Conservation (phyloP, 495 filamentous ascomycete species). For the Penicillium cataractarum region DNA sequence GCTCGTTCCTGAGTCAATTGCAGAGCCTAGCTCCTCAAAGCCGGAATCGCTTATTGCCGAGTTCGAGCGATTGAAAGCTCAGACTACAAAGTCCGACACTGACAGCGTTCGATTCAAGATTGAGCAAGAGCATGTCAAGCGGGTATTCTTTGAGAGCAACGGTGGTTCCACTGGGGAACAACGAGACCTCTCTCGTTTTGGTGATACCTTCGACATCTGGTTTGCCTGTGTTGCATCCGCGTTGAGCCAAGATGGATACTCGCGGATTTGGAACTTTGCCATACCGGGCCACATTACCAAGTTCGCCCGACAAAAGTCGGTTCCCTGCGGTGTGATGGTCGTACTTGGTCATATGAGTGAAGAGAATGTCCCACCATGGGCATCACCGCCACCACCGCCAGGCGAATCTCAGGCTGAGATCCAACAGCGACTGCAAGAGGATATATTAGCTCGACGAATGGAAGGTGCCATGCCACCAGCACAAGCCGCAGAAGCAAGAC, state of each 20-base stretch:
- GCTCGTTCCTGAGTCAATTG: background rate
- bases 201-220: background rate
- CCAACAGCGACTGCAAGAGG: background rate
- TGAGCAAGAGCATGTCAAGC: background rate
- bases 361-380: constrained; percentile 10
- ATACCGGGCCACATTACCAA: background rate
- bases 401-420: background rate
- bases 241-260: constrained; percentile 1
- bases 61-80: background rate
- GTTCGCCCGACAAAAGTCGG: constrained; percentile 3
- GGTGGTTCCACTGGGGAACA: background rate
- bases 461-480: background rate
- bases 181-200: background rate
- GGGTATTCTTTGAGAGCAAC: background rate
- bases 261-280: background rate
- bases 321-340: constrained; percentile 15
- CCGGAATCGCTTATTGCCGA: background rate
- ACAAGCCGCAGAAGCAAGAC: background rate
- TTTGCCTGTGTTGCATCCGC: background rate
- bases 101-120: constrained; percentile 5
- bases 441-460: background rate
- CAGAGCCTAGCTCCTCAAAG: background rate
- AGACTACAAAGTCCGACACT: background rate
- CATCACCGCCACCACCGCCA: constrained; percentile 3
- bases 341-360: constrained; percentile 8